Percentiles rank a stretch among this genome's conserved stretches.
phyloP scores from a whole-genome alignment of 1,284 basidiomycete genomes.

The Malassezia japonica region DNA sequence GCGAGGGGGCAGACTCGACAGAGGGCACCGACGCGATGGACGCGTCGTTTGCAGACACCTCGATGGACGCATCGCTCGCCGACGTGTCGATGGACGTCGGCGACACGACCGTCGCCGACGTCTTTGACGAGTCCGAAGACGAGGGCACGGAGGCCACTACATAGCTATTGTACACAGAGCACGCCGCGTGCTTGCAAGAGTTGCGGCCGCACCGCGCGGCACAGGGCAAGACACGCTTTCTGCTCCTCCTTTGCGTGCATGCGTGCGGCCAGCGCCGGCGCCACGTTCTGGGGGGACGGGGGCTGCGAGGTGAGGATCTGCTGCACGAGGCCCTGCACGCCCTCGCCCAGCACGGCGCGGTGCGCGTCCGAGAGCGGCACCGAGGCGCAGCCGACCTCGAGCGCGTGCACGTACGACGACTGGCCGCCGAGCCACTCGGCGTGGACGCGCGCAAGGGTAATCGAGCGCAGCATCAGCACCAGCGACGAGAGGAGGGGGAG shows the following conservation, averaged over 20 bases:
- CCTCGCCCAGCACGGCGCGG: not conserved
- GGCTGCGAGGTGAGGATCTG: not conserved
- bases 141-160: too few relatives aligned
- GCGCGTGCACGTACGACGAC: not conserved
- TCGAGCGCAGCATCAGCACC: constrained; percentile 7
- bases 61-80: not conserved
- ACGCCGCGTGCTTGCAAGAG: constrained; percentile 3
- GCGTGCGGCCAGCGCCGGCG: constrained; percentile 7
- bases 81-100: not conserved
- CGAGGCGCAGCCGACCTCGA: constrained; percentile 1
- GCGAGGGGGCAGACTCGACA: too few relatives aligned
- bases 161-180: not conserved
- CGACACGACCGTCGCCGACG: not conserved
- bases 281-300: not conserved
- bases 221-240: not conserved
- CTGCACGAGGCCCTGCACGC: constrained; percentile 1
- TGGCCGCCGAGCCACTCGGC: constrained; percentile 5
- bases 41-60: not conserved
- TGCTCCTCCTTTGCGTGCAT: constrained; percentile 1
- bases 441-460: constrained; percentile 2
- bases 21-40: not conserved
- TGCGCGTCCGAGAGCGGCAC: not conserved
- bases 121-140: not conserved
- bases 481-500: constrained; percentile 3
- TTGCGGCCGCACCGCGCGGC: constrained; percentile 7